Percentiles rank a stretch among this genome's conserved stretches.
phyloP scores from a whole-genome alignment of 208 protist species.

The Strigomonas galati region DNA sequence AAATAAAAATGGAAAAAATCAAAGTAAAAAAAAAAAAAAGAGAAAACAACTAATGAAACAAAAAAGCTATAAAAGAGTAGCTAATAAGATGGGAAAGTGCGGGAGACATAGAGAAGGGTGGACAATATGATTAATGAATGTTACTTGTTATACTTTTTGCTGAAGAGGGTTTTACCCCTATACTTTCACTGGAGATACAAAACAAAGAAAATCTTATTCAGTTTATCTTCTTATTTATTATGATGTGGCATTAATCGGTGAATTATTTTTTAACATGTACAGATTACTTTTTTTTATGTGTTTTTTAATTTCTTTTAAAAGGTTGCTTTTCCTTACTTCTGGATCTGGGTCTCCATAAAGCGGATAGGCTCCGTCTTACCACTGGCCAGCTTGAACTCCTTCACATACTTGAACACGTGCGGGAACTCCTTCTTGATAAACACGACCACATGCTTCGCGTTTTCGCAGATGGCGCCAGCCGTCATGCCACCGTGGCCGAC shows the following conservation, averaged over 20 bases:
- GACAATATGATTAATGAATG: too few relatives aligned
- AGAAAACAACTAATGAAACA: conserved; percentile 10
- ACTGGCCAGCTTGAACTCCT: conserved; percentile 74
- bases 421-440: conserved; percentile 76
- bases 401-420: conserved; percentile 72
- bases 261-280: too few relatives aligned
- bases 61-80: background rate
- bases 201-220: conserved; percentile 6
- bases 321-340: conserved; percentile 9
- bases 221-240: too few relatives aligned
- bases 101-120: too few relatives aligned
- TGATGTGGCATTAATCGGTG: too few relatives aligned
- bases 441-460: conserved; percentile 77
- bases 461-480: conserved; percentile 80
- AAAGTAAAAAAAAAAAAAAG: conserved; percentile 6
- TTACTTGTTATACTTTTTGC: too few relatives aligned
- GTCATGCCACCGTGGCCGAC: conserved; percentile 84
- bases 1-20: conserved; percentile 1
- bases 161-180: too few relatives aligned
- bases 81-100: too few relatives aligned
- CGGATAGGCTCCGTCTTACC: conserved; percentile 78
- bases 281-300: background rate
- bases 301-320: background rate
- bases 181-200: conserved; percentile 3
- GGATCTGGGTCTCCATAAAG: conserved; percentile 85